Evolutionary conservation across 2,329 filamentous ascomycete genomes (phyloP).

Genomic region (Nigrograna mackinnonii): DNA sequence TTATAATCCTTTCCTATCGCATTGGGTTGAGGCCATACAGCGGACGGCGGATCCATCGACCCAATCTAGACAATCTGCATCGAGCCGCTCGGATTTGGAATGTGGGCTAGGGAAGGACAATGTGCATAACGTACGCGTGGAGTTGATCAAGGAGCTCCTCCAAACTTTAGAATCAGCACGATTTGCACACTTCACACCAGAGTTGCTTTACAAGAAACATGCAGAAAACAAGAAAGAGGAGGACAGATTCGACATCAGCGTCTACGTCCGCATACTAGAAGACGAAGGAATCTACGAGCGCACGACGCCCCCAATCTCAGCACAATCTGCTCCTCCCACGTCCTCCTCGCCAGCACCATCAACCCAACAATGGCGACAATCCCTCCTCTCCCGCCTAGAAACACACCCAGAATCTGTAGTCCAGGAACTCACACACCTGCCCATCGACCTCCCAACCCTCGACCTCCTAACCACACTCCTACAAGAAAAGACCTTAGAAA

Average conservation of each 20-base stretch:
- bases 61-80: background rate
- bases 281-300: constrained; percentile 40
- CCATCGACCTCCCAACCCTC: constrained; percentile 39
- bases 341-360: background rate
- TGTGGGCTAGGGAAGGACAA: constrained; percentile 13
- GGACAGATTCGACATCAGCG: constrained; percentile 27
- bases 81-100: background rate
- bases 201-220: constrained; percentile 15
- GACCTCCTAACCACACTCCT: constrained; percentile 45
- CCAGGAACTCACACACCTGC: constrained; percentile 36
- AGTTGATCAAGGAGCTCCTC: constrained; percentile 32
- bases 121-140: constrained; percentile 21
- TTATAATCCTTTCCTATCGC: constrained; percentile 42
- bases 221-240: constrained; percentile 9
- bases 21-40: constrained; percentile 43
- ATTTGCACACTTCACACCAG: constrained; percentile 16
- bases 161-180: constrained; percentile 11
- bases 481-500: constrained; percentile 22
- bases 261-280: constrained; percentile 39
- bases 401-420: constrained; percentile 23
- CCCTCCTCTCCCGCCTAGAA: constrained; percentile 20
- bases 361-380: constrained; percentile 22
- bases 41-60: constrained; percentile 10
- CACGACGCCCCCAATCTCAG: constrained; percentile 13
- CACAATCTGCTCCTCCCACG: background rate